Evolutionary conservation across 331 rosid species (phyloP).

Genomic region (Erythrophleum ivorense): DNA sequence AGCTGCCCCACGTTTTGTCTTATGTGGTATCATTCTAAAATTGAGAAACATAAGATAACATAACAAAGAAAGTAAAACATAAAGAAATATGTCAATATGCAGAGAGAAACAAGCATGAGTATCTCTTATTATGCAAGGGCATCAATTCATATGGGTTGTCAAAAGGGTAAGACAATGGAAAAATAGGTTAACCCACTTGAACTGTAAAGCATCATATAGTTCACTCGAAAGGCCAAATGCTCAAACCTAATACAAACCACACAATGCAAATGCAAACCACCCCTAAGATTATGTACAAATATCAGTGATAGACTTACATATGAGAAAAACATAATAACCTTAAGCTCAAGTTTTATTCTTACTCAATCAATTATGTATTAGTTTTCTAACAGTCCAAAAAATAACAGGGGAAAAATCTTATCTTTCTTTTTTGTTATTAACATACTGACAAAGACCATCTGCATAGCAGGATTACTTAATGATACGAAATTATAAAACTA

Average conservation of each 20-base stretch:
- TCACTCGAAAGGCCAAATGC: background rate
- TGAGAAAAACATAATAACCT: background rate
- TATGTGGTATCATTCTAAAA: slow-evolving; percentile 80
- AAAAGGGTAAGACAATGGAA: background rate
- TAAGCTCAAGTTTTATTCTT: background rate
- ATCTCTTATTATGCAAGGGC: background rate
- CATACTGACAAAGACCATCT: no score
- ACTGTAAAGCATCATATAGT: background rate
- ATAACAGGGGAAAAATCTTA: background rate
- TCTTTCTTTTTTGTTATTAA: background rate
- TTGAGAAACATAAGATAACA: background rate
- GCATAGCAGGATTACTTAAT: background rate
- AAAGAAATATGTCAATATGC: background rate
- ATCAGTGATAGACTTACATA: background rate
- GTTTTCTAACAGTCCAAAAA: background rate
- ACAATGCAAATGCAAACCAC: background rate
- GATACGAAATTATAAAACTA: background rate
- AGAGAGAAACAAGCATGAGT: background rate
- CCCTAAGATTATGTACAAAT: background rate
- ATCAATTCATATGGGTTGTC: background rate
- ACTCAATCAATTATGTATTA: background rate
- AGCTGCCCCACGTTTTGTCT: slow-evolving; percentile 88
- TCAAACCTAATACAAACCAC: background rate
- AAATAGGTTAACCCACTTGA: background rate
- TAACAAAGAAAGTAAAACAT: background rate